Evolutionary conservation across 257 asterid species (phyloP).

Genomic region (Solanum okadae): DNA sequence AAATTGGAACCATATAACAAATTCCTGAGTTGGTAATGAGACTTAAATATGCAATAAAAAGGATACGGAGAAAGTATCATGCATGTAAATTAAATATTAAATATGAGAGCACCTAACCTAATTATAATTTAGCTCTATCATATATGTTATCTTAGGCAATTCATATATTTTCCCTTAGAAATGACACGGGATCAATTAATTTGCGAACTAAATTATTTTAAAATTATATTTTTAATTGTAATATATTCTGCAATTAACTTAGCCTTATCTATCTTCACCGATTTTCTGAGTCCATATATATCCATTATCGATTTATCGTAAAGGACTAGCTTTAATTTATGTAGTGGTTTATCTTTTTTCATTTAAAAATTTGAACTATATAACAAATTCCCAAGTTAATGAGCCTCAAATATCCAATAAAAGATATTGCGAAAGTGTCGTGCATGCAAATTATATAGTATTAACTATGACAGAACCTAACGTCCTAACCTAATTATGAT

Average conservation of each 20-base stretch:
- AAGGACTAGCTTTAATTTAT: not conserved
- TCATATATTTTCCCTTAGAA: not conserved
- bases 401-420: not conserved
- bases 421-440: not conserved
- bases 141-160: not conserved
- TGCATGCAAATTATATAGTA: not conserved
- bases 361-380: not conserved
- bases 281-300: not conserved
- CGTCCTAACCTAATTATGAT: not conserved
- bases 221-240: not conserved
- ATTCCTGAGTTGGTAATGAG: not conserved
- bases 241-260: not conserved
- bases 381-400: not conserved
- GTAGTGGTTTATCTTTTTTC: not conserved
- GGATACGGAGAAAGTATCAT: not conserved
- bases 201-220: not conserved
- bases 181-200: not conserved
- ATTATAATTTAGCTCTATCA: not conserved
- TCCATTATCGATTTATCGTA: not conserved
- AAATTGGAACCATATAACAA: not conserved
- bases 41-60: not conserved
- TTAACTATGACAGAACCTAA: not conserved
- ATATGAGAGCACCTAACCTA: not conserved
- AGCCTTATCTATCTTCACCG: not conserved
- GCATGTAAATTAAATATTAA: not conserved